These are phyloP conservation scores for Aspergillus cejpii DNA, from an alignment of 2,329 filamentous ascomycete species.

Conservation along the genomic window DNA sequence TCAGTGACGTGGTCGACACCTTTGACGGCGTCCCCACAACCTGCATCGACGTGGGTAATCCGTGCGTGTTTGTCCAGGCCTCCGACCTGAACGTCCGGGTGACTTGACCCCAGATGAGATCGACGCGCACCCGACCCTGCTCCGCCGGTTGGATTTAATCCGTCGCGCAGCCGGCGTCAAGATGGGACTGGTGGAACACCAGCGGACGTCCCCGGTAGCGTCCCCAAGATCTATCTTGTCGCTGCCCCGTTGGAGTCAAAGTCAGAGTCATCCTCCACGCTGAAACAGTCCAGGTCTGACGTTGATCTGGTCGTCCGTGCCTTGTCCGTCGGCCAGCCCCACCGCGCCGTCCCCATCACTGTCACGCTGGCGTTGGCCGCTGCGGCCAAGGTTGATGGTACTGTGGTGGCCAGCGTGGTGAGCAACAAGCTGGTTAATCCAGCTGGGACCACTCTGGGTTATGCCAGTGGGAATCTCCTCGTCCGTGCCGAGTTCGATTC, in stretches of 20 bases:
- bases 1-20: conserved; percentile 49
- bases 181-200: conserved; percentile 53
- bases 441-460: conserved; percentile 38
- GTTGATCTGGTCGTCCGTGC: conserved; percentile 44
- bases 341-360: conserved; percentile 52
- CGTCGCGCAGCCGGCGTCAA: conserved; percentile 50
- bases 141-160: conserved; percentile 50
- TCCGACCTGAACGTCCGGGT: conserved; percentile 42
- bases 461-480: conserved; percentile 44
- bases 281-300: conserved; percentile 29
- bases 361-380: conserved; percentile 48
- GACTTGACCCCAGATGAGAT: conserved; percentile 50
- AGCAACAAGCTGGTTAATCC: conserved; percentile 20
- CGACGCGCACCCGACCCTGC: conserved; percentile 41
- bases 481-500: conserved; percentile 39
- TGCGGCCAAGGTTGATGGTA: conserved; percentile 43
- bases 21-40: conserved; percentile 50
- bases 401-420: conserved; percentile 33
- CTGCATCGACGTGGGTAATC: conserved; percentile 59
- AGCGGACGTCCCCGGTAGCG: conserved; percentile 45
- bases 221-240: conserved; percentile 59
- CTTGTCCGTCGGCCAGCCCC: conserved; percentile 52
- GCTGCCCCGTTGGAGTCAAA: conserved; percentile 26
- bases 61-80: conserved; percentile 56
- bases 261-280: background rate